Evolutionary conservation across 805 yeast species (phyloP).

Genomic region (Torulaspora microellipsoides): DNA sequence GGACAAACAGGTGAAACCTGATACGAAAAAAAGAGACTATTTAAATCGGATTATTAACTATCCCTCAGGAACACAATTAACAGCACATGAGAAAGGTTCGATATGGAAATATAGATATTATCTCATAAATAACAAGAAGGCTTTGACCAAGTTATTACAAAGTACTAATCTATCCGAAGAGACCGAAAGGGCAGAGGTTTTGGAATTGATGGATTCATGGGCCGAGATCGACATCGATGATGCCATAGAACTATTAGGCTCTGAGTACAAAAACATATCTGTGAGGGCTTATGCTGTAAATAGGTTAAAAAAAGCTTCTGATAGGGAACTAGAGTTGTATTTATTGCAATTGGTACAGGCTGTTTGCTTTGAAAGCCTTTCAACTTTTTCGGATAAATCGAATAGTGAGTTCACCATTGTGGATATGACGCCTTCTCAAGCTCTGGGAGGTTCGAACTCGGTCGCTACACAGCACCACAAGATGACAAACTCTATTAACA

Average conservation of each 20-base stretch:
- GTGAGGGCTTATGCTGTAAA: conserved; percentile 88
- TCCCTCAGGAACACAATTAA: conserved; percentile 78
- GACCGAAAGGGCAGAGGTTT: conserved; percentile 71
- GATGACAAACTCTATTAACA: conserved; percentile 12
- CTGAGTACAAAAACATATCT: conserved; percentile 63
- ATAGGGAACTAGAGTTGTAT: conserved; percentile 74
- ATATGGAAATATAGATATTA: conserved; percentile 90
- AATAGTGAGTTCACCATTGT: conserved; percentile 39
- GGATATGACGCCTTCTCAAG: conserved; percentile 23
- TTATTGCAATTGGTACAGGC: conserved; percentile 90
- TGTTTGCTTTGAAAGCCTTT: conserved; percentile 62
- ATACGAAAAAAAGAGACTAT: conserved; percentile 74
- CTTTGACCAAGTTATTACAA: conserved; percentile 76
- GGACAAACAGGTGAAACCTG: conserved; percentile 85
- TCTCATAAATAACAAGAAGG: conserved; percentile 59
- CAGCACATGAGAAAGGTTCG: conserved; percentile 77
- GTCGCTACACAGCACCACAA: conserved; percentile 22
- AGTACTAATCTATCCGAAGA: conserved; percentile 87
- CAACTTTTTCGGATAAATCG: conserved; percentile 27
- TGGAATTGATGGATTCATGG: conserved; percentile 64
- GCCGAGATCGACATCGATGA: conserved; percentile 78
- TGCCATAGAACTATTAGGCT: conserved; percentile 80
- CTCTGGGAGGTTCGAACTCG: conserved; percentile 24
- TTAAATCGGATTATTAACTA: conserved; percentile 62
- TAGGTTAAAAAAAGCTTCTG: conserved; percentile 69